phyloP scores from a whole-genome alignment of 2,329 filamentous ascomycete genomes.

The Trichoderma arundinaceum region DNA sequence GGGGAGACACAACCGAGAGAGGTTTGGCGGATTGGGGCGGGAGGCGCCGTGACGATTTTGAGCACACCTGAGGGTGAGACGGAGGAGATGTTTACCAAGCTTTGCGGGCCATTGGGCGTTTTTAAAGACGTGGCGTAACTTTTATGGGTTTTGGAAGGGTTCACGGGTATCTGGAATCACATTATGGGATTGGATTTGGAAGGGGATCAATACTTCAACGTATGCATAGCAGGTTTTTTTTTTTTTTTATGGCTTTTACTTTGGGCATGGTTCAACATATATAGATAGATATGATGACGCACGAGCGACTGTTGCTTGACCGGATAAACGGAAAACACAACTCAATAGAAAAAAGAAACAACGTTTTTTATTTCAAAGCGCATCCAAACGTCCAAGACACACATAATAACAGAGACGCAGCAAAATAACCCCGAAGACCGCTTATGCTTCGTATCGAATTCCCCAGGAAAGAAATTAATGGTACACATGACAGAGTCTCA shows the following conservation, averaged over 20 bases:
- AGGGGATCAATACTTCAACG: constrained; percentile 42
- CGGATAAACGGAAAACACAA: constrained; percentile 6
- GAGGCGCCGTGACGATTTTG: constrained; percentile 85
- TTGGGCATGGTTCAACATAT: constrained; percentile 28
- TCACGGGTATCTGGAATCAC: too few relatives aligned
- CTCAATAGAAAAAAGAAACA: constrained; percentile 2
- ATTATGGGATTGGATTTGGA: constrained; percentile 5
- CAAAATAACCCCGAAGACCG: constrained; percentile 26
- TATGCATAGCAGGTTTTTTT: constrained; percentile 42
- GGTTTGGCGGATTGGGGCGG: constrained; percentile 84
- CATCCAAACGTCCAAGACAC: constrained; percentile 14
- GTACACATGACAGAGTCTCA: constrained; percentile 27
- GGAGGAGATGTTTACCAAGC: constrained; percentile 87
- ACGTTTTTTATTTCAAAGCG: constrained; percentile 10
- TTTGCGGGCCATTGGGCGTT: constrained; percentile 62
- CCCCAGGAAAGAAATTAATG: constrained; percentile 11
- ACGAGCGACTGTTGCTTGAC: constrained; percentile 12
- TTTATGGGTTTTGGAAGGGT: background rate
- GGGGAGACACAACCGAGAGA: constrained; percentile 51
- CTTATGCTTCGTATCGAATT: constrained; percentile 30
- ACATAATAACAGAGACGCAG: background rate
- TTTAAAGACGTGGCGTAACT: constrained; percentile 49
- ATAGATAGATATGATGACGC: constrained; percentile 17
- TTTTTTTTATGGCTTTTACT: constrained; percentile 31
- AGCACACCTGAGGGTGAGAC: constrained; percentile 81